Evolutionary conservation across 176 grass and related monocot genomes (phyloP).

Genomic region (Triticum monococcum): DNA sequence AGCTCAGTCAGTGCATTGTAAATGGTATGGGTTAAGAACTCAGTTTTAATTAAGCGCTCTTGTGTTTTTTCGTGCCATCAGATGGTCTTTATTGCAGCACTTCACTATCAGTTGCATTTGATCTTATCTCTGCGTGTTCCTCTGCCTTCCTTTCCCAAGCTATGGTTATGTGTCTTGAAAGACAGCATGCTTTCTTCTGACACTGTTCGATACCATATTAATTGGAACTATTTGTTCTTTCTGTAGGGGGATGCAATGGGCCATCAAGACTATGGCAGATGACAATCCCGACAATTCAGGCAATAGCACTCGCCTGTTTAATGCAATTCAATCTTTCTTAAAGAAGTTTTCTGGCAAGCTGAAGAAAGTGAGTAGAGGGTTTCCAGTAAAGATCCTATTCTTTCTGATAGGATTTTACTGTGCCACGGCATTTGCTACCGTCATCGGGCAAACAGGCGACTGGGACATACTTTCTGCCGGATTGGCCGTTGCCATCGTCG

Average conservation of each 20-base stretch:
- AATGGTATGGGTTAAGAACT: background rate
- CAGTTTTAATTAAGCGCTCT: background rate
- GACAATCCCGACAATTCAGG: conserved; percentile 33
- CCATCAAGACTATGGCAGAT: conserved; percentile 45
- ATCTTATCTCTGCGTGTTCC: background rate
- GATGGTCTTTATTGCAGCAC: background rate
- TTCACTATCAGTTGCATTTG: background rate
- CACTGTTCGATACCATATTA: background rate
- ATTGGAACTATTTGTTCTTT: background rate
- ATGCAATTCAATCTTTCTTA: conserved; percentile 45
- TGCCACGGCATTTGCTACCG: conserved; percentile 85
- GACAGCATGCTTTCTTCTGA: background rate
- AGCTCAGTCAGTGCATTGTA: background rate
- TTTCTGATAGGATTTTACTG: conserved; percentile 92
- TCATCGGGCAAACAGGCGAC: conserved; percentile 92
- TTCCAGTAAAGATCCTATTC: conserved; percentile 72
- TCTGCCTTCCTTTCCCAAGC: background rate
- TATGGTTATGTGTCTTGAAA: background rate
- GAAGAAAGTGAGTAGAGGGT: conserved; percentile 50
- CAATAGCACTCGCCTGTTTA: conserved; percentile 64
- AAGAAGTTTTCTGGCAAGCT: conserved; percentile 44
- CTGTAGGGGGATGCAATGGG: conserved; percentile 35
- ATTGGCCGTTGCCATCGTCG: conserved; percentile 78
- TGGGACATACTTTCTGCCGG: conserved; percentile 97
- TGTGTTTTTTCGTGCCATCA: background rate